Evolutionary conservation across 768 basidiomycete genomes (phyloP).

Genomic region (Lanmaoa pseudosensibilis): DNA sequence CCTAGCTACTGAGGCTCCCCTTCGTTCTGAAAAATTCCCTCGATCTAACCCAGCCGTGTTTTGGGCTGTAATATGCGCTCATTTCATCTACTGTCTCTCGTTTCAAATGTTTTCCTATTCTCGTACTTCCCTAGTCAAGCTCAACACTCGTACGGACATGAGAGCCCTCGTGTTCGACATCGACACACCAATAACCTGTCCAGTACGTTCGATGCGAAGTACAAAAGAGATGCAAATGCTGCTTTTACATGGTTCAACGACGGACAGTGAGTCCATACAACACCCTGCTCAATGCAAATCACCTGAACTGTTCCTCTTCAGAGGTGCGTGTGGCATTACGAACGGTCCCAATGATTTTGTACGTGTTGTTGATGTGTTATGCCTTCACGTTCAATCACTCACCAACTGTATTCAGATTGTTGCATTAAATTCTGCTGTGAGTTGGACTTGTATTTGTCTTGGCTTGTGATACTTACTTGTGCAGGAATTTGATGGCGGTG

Average conservation of each 20-base stretch:
- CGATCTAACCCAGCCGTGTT: neutral
- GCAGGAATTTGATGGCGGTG: constrained; percentile 42
- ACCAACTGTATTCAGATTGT: constrained; percentile 38
- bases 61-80: constrained; percentile 29
- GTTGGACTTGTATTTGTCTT: constrained; percentile 6
- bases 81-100: constrained; percentile 25
- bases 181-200: neutral
- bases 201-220: neutral
- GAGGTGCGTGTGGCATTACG: constrained; percentile 41
- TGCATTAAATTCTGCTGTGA: constrained; percentile 42
- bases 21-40: neutral
- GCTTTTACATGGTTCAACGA: constrained; percentile 30
- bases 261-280: constrained; percentile 21
- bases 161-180: constrained; percentile 9
- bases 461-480: neutral
- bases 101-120: constrained; percentile 20
- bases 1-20: neutral
- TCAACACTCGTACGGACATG: constrained; percentile 10
- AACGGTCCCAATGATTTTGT: constrained; percentile 31
- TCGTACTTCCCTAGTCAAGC: constrained; percentile 12
- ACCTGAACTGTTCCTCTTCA: constrained; percentile 17
- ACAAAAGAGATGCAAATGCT: constrained; percentile 20
- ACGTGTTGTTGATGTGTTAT: constrained; percentile 2
- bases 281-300: neutral
- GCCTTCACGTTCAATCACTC: neutral